phyloP scores from a whole-genome alignment of 2,329 filamentous ascomycete genomes.

The Cercospora canescens region DNA sequence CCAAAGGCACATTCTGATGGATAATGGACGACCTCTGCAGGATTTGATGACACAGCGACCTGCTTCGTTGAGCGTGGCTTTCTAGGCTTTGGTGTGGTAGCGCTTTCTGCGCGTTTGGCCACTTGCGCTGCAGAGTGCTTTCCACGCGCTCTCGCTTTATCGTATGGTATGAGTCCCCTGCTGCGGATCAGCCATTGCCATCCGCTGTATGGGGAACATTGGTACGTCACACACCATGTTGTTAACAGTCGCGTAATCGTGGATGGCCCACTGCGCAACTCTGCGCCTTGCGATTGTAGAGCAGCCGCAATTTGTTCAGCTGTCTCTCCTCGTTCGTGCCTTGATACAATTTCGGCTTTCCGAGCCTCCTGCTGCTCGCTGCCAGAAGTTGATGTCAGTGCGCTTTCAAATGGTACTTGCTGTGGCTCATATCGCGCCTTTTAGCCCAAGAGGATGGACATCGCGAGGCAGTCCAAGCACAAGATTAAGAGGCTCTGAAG shows the following conservation, averaged over 20 bases:
- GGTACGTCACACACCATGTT: conserved; percentile 15
- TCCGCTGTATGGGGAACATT: background rate
- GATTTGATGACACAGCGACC: conserved; percentile 18
- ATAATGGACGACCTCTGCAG: conserved; percentile 24
- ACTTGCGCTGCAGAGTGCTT: conserved; percentile 17
- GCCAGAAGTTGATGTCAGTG: background rate
- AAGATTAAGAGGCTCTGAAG: too few relatives aligned
- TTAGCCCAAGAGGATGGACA: too few relatives aligned
- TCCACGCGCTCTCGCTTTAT: conserved; percentile 26
- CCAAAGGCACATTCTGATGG: conserved; percentile 27
- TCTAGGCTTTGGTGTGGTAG: conserved; percentile 8
- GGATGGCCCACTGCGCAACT: conserved; percentile 23
- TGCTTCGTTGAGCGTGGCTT: conserved; percentile 11
- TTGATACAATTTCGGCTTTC: conserved; percentile 24
- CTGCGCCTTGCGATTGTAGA: conserved; percentile 23
- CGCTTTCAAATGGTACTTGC: background rate
- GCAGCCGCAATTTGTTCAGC: conserved; percentile 29
- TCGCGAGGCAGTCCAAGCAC: too few relatives aligned
- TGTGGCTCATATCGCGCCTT: too few relatives aligned
- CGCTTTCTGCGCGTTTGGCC: conserved; percentile 13
- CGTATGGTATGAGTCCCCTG: conserved; percentile 26
- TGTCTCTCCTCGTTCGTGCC: conserved; percentile 25
- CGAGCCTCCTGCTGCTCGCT: conserved; percentile 18
- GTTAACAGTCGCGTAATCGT: conserved; percentile 29
- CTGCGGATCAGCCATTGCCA: background rate